Evolutionary conservation across 164 flowering plant species (phyloP).

Genomic region (Cinnamomum chago): DNA sequence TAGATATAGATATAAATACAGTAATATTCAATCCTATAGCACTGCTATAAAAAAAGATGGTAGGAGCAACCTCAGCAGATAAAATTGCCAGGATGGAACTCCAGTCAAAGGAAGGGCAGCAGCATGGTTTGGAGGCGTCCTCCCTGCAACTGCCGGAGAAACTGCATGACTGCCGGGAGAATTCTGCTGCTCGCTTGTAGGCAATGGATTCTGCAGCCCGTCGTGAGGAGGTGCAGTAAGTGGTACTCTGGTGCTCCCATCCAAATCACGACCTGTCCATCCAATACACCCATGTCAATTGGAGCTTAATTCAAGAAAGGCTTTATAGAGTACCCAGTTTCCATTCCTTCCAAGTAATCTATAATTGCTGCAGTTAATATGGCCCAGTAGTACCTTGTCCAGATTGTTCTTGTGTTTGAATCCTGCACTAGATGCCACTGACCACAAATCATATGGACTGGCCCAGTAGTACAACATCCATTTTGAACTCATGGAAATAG

Average conservation of each 20-base stretch:
- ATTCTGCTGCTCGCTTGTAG: conserved; percentile 70
- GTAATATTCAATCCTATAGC: not conserved
- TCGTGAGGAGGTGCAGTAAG: conserved; percentile 37
- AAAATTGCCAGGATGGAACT: conserved; percentile 11
- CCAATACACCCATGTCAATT: not conserved
- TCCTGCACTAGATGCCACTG: too few species aligned
- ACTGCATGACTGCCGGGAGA: conserved; percentile 48
- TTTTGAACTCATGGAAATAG: too few species aligned
- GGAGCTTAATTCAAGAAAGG: too few species aligned
- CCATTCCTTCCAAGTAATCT: too few species aligned
- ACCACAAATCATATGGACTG: too few species aligned
- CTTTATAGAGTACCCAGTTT: too few species aligned
- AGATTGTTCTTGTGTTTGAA: too few species aligned
- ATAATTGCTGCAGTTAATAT: too few species aligned
- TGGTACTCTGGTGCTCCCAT: conserved; percentile 19
- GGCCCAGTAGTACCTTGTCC: too few species aligned
- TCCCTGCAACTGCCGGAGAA: conserved; percentile 80
- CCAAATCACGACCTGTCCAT: conserved; percentile 56
- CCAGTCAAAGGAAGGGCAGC: conserved; percentile 25
- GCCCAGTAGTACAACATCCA: too few species aligned
- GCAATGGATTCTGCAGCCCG: conserved; percentile 54
- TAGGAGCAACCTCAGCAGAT: conserved; percentile 18
- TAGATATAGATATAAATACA: not conserved
- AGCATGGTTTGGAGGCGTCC: conserved; percentile 56
- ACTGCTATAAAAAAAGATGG: conserved; percentile 6